phyloP scores from a whole-genome alignment of 2,329 filamentous ascomycete species.

The Alternaria sp. region DNA sequence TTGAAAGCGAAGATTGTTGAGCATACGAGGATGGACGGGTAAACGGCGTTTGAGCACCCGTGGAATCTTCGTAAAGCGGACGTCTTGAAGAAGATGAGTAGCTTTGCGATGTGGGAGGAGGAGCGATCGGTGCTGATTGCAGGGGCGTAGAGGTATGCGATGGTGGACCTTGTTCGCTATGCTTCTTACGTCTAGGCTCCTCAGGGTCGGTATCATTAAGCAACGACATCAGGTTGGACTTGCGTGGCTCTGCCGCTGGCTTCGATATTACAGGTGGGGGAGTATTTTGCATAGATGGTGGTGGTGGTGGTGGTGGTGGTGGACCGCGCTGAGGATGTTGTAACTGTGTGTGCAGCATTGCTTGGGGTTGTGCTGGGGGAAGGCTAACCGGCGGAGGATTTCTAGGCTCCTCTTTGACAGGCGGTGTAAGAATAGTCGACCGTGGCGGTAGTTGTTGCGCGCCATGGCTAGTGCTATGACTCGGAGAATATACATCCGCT shows the following conservation, averaged over 20 bases:
- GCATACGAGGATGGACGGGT: conserved; percentile 36
- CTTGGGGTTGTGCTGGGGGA: conserved; percentile 33
- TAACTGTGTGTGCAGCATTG: conserved; percentile 32
- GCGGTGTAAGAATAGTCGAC: conserved; percentile 40
- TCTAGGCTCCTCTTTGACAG: conserved; percentile 48
- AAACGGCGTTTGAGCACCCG: conserved; percentile 38
- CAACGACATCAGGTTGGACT: conserved; percentile 51
- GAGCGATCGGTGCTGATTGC: conserved; percentile 46
- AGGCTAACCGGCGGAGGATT: conserved; percentile 34
- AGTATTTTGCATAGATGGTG: conserved; percentile 29
- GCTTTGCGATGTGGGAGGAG: conserved; percentile 36
- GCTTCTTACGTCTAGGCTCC: conserved; percentile 47
- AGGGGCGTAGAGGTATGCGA: conserved; percentile 49
- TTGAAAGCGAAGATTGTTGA: conserved; percentile 37
- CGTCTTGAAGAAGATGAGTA: conserved; percentile 36
- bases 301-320: conserved; percentile 30
- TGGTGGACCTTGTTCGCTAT: conserved; percentile 42
- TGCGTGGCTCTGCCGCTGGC: conserved; percentile 46
- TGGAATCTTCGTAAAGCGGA: conserved; percentile 37
- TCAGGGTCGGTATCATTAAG: conserved; percentile 52
- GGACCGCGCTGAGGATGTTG: conserved; percentile 36
- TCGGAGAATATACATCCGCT: conserved; percentile 34
- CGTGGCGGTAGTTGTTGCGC: conserved; percentile 38
- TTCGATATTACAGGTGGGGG: conserved; percentile 35
- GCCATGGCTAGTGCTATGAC: conserved; percentile 26